Base-by-base conservation (phyloP, 139 green algal genomes). In the Chlorella vulgaris region DNA sequence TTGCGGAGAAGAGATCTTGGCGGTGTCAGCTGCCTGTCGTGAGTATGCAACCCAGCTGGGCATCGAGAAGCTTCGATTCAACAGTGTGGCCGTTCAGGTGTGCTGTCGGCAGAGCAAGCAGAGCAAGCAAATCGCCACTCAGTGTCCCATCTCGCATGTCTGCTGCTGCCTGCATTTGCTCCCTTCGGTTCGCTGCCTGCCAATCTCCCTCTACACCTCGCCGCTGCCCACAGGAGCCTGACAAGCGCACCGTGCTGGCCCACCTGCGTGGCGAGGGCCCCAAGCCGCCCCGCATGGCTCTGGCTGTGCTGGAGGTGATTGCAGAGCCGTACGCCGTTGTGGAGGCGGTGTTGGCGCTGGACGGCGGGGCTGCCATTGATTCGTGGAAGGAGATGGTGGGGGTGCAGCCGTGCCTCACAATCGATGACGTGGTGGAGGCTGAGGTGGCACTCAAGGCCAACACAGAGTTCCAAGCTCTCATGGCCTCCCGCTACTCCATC, bases 401-500 rank as follows among this genome's bases (percentile, higher is more conserved):
- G 2, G 79, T 93, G 69, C 91, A 96, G 65, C 90, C 91, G 0
- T 91, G 89, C 60, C 84, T 91, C 42, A 92, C 85, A 4, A 85
- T 91, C 28, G 91, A 94, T 43, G 93, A 97, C 76, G 91, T 87
- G 81, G 21, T 87, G 31, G 79, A 93, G 21, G 88, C 89, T 0
- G 93, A 97, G 88, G 81, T 73, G 13, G 81, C 90, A 66, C 84
- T 93, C 31, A 90, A 91, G 79, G 53, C 73, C 15, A 86, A 92
- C 74, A 29, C 63, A 0, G 35, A 67, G 24, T 78, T 95, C 21
- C 31, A 42, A 42, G 58, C 78, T 60, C 69, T 95, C 38, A 62
- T 97, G 75, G 39, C 18, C 26, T 83, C 94, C 47, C 90, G 89
- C 15, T 96, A 95, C 70, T 85, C 88, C 71, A 89, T 95, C 68